A percentile compares a stretch with the other conserved stretches of the same genome.
Conservation (phyloP, 2,329 filamentous ascomycete genomes). For the Colletotrichum destructivum region DNA sequence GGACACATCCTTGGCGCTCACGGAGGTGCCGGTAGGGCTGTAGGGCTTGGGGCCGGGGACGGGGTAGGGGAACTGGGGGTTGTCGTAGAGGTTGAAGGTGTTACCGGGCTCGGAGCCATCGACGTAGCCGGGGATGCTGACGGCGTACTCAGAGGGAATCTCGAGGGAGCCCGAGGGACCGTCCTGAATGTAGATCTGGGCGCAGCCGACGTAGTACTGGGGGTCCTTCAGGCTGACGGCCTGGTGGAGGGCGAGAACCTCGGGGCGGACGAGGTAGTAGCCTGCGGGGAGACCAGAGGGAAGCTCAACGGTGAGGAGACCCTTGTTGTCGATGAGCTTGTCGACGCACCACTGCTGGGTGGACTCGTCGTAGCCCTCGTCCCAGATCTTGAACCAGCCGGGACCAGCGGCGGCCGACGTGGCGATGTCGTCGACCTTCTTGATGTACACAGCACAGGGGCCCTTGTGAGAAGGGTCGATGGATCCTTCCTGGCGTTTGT, state of each 20-base stretch:
- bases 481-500: conserved; percentile 66
- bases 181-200: conserved; percentile 75
- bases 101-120: conserved; percentile 67
- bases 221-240: conserved; percentile 68
- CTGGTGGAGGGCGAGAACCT: conserved; percentile 78
- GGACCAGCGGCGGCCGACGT: conserved; percentile 68
- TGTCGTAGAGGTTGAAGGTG: conserved; percentile 75
- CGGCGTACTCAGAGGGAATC: conserved; percentile 64
- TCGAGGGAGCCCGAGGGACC: conserved; percentile 61
- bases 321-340: conserved; percentile 75
- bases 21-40: conserved; percentile 51
- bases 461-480: conserved; percentile 77
- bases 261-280: conserved; percentile 80
- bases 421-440: conserved; percentile 73
- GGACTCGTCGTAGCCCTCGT: conserved; percentile 74
- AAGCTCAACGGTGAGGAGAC: conserved; percentile 74
- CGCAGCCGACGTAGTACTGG: conserved; percentile 83
- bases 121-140: conserved; percentile 78
- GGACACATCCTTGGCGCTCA: conserved; percentile 25
- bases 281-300: conserved; percentile 74
- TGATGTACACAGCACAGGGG: conserved; percentile 82
- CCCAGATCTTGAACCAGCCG: conserved; percentile 86
- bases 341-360: conserved; percentile 78
- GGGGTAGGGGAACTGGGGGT: conserved; percentile 67
- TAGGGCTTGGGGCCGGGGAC: conserved; percentile 72